Conservation (phyloP, 345 rosid species). For the Luvunga scandens region DNA sequence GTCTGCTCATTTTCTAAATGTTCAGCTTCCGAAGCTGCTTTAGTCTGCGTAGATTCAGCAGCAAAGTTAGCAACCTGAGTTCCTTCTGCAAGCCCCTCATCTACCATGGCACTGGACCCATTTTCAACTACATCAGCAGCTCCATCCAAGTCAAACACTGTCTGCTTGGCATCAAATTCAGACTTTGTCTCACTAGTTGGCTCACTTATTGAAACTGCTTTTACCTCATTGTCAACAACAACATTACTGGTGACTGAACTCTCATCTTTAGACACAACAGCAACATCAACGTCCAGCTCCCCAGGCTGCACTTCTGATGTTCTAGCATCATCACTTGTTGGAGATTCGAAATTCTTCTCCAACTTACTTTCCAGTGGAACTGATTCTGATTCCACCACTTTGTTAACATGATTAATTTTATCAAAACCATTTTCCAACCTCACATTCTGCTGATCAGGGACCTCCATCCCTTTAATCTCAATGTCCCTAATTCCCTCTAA, state of each 20-base stretch:
- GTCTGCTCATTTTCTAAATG: conserved; percentile 17
- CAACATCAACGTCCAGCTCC: conserved; percentile 20
- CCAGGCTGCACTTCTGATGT: conserved; percentile 16
- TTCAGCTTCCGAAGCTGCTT: conserved; percentile 18
- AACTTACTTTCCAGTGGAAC: conserved; percentile 13
- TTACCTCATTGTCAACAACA: conserved; percentile 16
- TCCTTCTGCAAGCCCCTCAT: conserved; percentile 32
- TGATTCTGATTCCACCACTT: conserved; percentile 15
- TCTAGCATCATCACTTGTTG: conserved; percentile 14
- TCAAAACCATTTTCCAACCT: conserved; percentile 51
- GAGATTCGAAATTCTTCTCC: conserved; percentile 26
- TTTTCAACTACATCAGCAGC: conserved; percentile 16
- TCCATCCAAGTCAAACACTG: conserved; percentile 11
- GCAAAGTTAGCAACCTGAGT: conserved; percentile 16
- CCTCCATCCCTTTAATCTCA: conserved; percentile 29
- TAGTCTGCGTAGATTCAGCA: conserved; percentile 10
- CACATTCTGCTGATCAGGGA: conserved; percentile 19
- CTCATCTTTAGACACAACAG: conserved; percentile 2
- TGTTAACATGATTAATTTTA: conserved; percentile 28
- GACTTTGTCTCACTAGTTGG: conserved; percentile 26
- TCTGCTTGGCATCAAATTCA: conserved; percentile 28
- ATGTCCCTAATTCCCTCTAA: conserved; percentile 27
- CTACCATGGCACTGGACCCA: conserved; percentile 23
- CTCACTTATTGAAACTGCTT: conserved; percentile 14
- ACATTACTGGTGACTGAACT: not conserved